Conservation (phyloP, 225 moss, liverwort and hornwort genomes). For the Physcomitrellopsis africana region DNA sequence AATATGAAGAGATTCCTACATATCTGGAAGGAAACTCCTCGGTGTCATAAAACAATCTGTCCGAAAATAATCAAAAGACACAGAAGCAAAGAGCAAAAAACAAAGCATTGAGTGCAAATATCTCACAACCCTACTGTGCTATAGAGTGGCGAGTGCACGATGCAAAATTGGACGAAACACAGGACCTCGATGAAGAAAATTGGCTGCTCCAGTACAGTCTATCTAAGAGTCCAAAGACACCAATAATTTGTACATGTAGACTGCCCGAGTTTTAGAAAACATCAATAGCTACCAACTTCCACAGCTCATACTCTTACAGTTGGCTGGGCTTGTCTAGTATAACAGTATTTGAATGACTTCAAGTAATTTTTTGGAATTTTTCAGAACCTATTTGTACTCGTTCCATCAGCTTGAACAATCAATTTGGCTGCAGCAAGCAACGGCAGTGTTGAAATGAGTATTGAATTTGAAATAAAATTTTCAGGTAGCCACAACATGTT, state of each 20-base stretch:
- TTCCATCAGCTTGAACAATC: conserved; percentile 15
- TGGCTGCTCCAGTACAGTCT: conserved; percentile 7
- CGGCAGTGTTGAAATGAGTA: background rate
- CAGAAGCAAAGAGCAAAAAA: no score
- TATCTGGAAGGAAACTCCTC: no score
- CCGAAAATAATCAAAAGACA: no score
- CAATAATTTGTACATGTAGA: conserved; percentile 38
- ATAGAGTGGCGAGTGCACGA: background rate
- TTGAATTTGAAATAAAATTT: background rate
- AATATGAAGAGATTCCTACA: no score
- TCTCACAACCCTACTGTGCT: no score
- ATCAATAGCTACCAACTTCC: conserved; percentile 22
- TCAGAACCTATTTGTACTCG: conserved; percentile 9
- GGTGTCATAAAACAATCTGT: no score
- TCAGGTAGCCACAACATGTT: background rate
- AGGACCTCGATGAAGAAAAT: background rate
- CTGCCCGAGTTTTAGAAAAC: conserved; percentile 13
- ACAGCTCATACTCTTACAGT: conserved; percentile 32
- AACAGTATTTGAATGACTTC: conserved; percentile 26
- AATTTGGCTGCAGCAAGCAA: conserved; percentile 37
- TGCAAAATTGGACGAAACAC: conserved; percentile 12
- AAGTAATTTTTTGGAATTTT: background rate
- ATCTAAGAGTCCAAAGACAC: conserved; percentile 18
- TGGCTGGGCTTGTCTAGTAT: conserved; percentile 37
- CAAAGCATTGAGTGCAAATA: no score